Percentiles rank a stretch among this genome's conserved stretches.
Evolutionary conservation across 2,329 filamentous ascomycete species (phyloP).

Genomic region (Xylaria sp.): DNA sequence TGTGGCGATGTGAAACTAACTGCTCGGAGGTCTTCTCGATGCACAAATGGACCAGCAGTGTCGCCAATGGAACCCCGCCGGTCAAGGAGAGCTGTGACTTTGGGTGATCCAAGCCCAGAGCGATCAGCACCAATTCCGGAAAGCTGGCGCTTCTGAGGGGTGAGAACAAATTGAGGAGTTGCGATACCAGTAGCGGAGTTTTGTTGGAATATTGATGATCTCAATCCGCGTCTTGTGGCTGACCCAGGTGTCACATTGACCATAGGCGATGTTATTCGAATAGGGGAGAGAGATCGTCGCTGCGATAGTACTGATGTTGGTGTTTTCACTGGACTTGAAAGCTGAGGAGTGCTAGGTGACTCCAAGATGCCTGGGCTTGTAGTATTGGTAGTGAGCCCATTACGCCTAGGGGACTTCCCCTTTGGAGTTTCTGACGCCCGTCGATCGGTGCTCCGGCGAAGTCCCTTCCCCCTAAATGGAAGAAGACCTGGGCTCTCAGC

Average conservation of each 20-base stretch:
- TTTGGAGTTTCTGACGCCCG: constrained; percentile 50
- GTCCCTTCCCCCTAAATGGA: constrained; percentile 55
- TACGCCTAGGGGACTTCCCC: constrained; percentile 38
- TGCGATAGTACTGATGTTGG: constrained; percentile 53
- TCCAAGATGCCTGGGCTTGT: constrained; percentile 41
- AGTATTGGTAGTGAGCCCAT: constrained; percentile 29
- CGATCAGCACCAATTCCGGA: constrained; percentile 74
- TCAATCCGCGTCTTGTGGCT: constrained; percentile 33
- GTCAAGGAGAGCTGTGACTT: constrained; percentile 73
- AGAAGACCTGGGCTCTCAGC: constrained; percentile 62
- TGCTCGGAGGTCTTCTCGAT: constrained; percentile 51
- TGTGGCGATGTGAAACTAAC: constrained; percentile 72
- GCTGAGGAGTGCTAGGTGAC: constrained; percentile 51
- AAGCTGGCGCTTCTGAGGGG: constrained; percentile 63
- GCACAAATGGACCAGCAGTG: constrained; percentile 66
- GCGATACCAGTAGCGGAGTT: constrained; percentile 56
- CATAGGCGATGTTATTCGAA: constrained; percentile 44
- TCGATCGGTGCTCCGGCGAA: constrained; percentile 55
- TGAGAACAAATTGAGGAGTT: constrained; percentile 69
- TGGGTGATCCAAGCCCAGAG: constrained; percentile 75
- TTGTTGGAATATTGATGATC: constrained; percentile 46
- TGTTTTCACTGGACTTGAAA: constrained; percentile 56
- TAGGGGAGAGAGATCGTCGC: constrained; percentile 54
- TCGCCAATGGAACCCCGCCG: constrained; percentile 75
- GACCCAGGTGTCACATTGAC: constrained; percentile 34